Evolutionary conservation across 1,284 basidiomycete genomes (phyloP).

Genomic region (Ceratobasidium sp.): DNA sequence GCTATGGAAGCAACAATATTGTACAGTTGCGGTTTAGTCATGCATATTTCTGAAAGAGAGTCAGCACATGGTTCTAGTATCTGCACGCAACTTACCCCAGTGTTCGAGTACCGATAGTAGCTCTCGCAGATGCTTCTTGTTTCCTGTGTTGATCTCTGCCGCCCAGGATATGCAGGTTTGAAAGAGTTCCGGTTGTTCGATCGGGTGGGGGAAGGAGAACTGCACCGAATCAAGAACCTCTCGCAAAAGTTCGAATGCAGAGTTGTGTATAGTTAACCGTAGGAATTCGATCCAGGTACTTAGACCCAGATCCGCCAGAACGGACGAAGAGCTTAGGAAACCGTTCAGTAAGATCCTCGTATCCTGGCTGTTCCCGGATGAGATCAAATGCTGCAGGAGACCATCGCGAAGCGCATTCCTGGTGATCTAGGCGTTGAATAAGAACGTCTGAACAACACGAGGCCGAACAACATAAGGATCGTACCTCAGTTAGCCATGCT

Average conservation of each 20-base stretch:
- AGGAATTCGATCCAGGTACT: constrained; percentile 14
- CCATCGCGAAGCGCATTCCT: neutral
- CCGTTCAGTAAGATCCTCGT: neutral
- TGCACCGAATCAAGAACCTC: neutral
- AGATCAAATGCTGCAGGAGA: neutral
- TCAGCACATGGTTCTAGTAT: neutral
- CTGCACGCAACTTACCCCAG: constrained; percentile 15
- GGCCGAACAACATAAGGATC: neutral
- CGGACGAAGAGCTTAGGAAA: neutral
- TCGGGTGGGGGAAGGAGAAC: neutral
- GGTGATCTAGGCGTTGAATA: constrained; percentile 3
- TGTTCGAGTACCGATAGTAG: neutral
- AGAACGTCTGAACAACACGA: neutral
- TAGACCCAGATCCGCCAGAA: neutral
- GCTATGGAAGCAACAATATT: neutral
- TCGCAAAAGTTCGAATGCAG: neutral
- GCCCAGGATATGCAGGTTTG: constrained; percentile 2
- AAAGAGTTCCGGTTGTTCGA: neutral
- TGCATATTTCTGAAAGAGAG: neutral
- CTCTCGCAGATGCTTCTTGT: neutral
- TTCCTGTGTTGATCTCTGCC: neutral
- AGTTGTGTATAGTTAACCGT: neutral
- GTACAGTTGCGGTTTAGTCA: neutral
- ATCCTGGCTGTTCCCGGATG: neutral
- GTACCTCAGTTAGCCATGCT: constrained; percentile 30